phyloP scores from a whole-genome alignment of 352 stramenopile genomes.

The Globisporangium emineosum region DNA sequence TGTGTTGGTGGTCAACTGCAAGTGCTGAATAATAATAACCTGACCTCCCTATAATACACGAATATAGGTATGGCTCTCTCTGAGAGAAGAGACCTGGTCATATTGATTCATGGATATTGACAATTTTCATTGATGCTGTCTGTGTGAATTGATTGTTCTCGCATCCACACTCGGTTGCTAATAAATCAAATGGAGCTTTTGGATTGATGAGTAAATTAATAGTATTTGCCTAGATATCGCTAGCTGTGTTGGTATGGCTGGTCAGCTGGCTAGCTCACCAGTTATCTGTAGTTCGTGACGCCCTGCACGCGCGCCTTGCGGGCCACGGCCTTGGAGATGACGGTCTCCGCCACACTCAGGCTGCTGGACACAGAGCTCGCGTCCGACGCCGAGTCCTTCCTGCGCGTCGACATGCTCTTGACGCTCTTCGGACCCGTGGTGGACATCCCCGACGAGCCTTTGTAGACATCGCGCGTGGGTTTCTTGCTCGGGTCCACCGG shows the following conservation, averaged over 20 bases:
- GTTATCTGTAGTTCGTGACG: conserved; percentile 53
- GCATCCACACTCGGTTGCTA: not conserved
- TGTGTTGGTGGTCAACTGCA: not conserved
- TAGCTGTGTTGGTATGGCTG: not conserved
- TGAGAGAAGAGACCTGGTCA: not conserved
- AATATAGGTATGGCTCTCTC: too few species aligned
- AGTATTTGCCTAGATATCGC: not conserved
- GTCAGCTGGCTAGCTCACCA: not conserved
- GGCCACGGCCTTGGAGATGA: conserved; percentile 69
- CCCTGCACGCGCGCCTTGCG: conserved; percentile 53
- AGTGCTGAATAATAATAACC: not conserved
- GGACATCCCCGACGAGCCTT: conserved; percentile 36
- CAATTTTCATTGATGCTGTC: too few species aligned
- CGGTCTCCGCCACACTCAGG: conserved; percentile 60
- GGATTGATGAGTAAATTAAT: not conserved
- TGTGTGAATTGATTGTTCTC: too few species aligned
- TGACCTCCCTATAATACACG: too few species aligned
- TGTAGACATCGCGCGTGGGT: conserved; percentile 53
- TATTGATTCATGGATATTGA: too few species aligned
- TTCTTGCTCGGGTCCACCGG: conserved; percentile 56
- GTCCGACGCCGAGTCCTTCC: conserved; percentile 51
- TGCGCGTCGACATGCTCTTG: conserved; percentile 43
- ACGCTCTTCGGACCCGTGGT: conserved; percentile 43
- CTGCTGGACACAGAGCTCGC: conserved; percentile 61
- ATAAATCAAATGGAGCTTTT: not conserved